Percentiles rank a stretch among this genome's conserved stretches.
Conservation (phyloP, 78 protist genomes). For the Dictyostelium intermedium region DNA sequence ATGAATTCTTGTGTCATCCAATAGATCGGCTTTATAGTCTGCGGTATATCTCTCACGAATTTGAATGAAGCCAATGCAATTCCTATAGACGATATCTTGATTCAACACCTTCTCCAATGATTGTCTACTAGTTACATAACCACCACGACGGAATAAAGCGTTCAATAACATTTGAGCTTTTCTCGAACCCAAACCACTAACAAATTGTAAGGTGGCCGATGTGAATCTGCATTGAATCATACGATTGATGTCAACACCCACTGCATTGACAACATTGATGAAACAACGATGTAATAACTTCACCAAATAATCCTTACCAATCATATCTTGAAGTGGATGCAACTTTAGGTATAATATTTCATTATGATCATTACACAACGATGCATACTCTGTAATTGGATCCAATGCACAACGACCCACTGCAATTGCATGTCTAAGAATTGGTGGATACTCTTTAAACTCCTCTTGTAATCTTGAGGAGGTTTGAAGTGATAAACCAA, state of each 20-base stretch:
- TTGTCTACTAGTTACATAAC: not conserved
- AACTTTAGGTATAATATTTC: conserved; percentile 64
- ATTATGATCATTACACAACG: conserved; percentile 39
- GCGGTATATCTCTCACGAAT: conserved; percentile 30
- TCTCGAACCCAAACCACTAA: conserved; percentile 71
- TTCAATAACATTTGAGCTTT: conserved; percentile 68
- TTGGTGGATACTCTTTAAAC: conserved; percentile 54
- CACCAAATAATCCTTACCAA: conserved; percentile 53
- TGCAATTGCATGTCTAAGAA: conserved; percentile 46
- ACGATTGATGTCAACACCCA: conserved; percentile 80
- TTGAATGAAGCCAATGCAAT: conserved; percentile 76
- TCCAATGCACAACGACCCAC: conserved; percentile 69
- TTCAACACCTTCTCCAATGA: conserved; percentile 20
- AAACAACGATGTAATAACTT: conserved; percentile 65
- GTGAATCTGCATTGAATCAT: conserved; percentile 34
- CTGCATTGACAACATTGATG: conserved; percentile 67
- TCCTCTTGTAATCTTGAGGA: conserved; percentile 17
- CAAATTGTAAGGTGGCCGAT: conserved; percentile 59
- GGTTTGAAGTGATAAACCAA: conserved; percentile 52
- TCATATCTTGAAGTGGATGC: conserved; percentile 78
- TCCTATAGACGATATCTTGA: conserved; percentile 59
- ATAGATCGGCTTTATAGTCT: not conserved
- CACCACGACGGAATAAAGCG: conserved; percentile 34
- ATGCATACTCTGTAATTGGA: conserved; percentile 63
- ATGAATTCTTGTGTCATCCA: conserved; percentile 79